These are phyloP conservation scores for Alternaria tenuissima DNA, from an alignment of 2,329 filamentous ascomycete genomes.

Conservation along the genomic window DNA sequence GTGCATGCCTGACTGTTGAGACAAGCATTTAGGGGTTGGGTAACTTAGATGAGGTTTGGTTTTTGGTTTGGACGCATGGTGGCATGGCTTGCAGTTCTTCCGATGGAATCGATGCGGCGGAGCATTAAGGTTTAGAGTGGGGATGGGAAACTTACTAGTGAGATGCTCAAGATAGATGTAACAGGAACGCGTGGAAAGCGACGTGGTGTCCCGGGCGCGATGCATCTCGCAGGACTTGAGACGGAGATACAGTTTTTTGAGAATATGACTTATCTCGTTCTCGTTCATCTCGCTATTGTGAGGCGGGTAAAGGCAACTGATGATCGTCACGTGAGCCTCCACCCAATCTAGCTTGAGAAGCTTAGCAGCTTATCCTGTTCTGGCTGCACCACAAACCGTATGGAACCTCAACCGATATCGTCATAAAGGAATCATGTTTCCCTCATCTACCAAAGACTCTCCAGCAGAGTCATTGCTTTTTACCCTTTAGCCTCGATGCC, in stretches of 20 bases:
- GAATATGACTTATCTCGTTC: background rate
- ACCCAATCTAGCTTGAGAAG: background rate
- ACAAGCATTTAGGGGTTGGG: background rate
- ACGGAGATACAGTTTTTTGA: background rate
- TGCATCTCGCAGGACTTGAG: background rate
- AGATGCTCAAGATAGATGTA: background rate
- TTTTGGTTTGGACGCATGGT: background rate
- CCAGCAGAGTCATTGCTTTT: background rate
- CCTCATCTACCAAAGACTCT: background rate
- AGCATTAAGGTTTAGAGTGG: slow-evolving; percentile 2
- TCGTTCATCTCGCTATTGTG: background rate
- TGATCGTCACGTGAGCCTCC: background rate
- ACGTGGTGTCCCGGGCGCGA: background rate
- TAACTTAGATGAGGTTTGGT: background rate
- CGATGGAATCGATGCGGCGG: background rate
- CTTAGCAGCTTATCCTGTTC: background rate
- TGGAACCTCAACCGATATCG: background rate
- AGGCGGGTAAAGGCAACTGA: background rate
- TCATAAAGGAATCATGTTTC: background rate
- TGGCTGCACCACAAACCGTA: background rate
- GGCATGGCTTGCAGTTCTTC: background rate
- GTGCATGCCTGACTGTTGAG: background rate
- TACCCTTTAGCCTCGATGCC: background rate
- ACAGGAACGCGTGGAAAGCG: background rate
- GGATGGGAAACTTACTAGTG: background rate